Base-by-base conservation (phyloP, 108 stramenopile genomes). In the Fragilaria radians region DNA sequence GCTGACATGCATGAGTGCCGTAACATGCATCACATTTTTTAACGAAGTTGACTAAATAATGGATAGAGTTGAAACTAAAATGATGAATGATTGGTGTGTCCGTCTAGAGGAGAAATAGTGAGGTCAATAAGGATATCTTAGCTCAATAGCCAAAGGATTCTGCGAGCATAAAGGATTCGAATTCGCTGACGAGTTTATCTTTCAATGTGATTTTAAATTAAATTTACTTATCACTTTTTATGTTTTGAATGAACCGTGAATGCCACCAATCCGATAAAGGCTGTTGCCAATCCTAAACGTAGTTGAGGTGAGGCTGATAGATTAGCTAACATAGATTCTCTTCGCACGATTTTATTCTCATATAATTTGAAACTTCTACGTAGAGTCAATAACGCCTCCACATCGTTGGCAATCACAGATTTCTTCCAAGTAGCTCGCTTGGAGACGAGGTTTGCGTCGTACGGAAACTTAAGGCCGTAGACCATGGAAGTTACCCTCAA, bases 381-480 rank as follows among this genome's bases (percentile, higher is more conserved):
- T 4, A 70, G 61, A 11, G 61, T 50, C 23, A 78, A 9, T 33
- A 73, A 25, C 7, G 67, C 68, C 4, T 28, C 14, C 32, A 74
- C 59, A 46, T 47, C 58, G 50, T 78, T 59, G 42, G 65, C 61
- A 18, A 78, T 65, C 28, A 32, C 66, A 1, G 48, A 33, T 34
- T 45, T 67, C 18, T 32, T 53, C 30, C 62, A 67, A 22, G 48
- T 4, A 23, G 52, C 36, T n/a, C 17, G 14, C 29, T 18, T 0
- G 52, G 32, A 18, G 24, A 17, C 28, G 24, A 19, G 45, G 21
- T 28, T 1, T 48, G 18, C 53, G 17, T 28, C 11, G 46, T 5
- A n/a, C n/a, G 90, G 90, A 62, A 83, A 83, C 22, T 78, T 88
- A n/a, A 66, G 77, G 7, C 90, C 90, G 65, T 91, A 91, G 21